Evolutionary conservation across 2,329 filamentous ascomycete genomes (phyloP).

Genomic region (Cladosporium sp.): DNA sequence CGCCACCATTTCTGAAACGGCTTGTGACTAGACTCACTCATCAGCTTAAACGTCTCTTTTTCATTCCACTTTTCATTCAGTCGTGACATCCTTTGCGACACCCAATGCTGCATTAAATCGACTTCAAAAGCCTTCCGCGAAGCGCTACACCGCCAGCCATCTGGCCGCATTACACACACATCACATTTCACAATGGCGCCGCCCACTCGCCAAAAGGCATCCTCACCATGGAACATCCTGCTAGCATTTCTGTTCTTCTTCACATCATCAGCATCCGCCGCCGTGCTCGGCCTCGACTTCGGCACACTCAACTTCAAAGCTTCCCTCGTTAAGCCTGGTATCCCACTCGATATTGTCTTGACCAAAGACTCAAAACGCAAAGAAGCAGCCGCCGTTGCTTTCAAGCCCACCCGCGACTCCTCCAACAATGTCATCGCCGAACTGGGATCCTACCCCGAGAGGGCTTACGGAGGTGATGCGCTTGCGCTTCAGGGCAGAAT

Average conservation of each 20-base stretch:
- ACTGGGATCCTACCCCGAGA: conserved; percentile 69
- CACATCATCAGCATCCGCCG: conserved; percentile 60
- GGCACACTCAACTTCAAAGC: conserved; percentile 98
- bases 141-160: conserved; percentile 20
- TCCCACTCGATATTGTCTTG: conserved; percentile 94
- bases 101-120: conserved; percentile 16
- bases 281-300: conserved; percentile 88
- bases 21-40: not conserved
- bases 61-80: not conserved
- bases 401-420: conserved; percentile 77
- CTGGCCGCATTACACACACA: not conserved
- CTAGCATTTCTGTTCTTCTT: conserved; percentile 19
- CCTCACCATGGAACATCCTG: conserved; percentile 15
- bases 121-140: conserved; percentile 15
- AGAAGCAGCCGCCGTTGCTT: conserved; percentile 85
- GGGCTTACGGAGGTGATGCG: conserved; percentile 89
- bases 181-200: conserved; percentile 14
- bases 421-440: conserved; percentile 56
- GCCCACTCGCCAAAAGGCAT: conserved; percentile 2
- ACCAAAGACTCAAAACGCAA: conserved; percentile 98
- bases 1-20: conserved; percentile 13
- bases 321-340: conserved; percentile 90
- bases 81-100: not conserved
- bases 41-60: not conserved
- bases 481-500: conserved; percentile 84